Evolutionary conservation across 1,284 basidiomycete genomes (phyloP).

Genomic region (Leccinum variabile): DNA sequence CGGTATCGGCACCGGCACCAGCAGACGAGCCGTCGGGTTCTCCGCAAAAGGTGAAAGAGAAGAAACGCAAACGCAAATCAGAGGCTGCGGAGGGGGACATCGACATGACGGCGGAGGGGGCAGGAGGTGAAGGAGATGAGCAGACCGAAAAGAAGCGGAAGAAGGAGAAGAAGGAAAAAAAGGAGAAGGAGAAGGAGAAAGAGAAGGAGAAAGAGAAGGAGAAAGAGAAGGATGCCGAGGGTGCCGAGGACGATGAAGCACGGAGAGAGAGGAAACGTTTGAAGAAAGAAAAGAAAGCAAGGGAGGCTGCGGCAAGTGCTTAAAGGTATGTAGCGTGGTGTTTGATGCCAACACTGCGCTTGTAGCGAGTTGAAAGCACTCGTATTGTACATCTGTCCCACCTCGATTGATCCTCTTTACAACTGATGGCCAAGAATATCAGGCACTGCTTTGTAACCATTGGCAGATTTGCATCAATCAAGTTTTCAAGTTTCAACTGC

Average conservation of each 20-base stretch:
- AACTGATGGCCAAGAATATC: constrained; percentile 8
- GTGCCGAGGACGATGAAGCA: constrained; percentile 59
- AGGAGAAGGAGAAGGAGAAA: not conserved
- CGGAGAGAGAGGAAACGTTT: constrained; percentile 59
- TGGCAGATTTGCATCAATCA: constrained; percentile 20
- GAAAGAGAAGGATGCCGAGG: constrained; percentile 29
- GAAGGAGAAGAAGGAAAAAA: constrained; percentile 36
- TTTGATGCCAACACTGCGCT: not conserved
- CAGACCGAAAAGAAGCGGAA: constrained; percentile 50
- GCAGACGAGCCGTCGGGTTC: constrained; percentile 41
- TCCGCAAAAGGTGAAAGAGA: constrained; percentile 57
- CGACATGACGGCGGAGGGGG: constrained; percentile 41
- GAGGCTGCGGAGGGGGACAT: constrained; percentile 48
- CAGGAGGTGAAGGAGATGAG: constrained; percentile 41
- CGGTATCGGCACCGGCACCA: constrained; percentile 17
- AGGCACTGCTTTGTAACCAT: constrained; percentile 12
- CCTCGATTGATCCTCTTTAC: constrained; percentile 19
- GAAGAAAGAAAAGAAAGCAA: constrained; percentile 73
- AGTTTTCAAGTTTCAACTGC: constrained; percentile 1
- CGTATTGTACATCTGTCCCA: constrained; percentile 7
- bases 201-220: not conserved
- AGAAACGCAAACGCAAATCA: constrained; percentile 74
- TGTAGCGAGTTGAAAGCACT: not conserved
- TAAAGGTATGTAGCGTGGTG: constrained; percentile 6
- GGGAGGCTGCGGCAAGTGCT: constrained; percentile 41